Evolutionary conservation across 768 basidiomycete genomes (phyloP).

Genomic region (Leucogyrophana mollusca): DNA sequence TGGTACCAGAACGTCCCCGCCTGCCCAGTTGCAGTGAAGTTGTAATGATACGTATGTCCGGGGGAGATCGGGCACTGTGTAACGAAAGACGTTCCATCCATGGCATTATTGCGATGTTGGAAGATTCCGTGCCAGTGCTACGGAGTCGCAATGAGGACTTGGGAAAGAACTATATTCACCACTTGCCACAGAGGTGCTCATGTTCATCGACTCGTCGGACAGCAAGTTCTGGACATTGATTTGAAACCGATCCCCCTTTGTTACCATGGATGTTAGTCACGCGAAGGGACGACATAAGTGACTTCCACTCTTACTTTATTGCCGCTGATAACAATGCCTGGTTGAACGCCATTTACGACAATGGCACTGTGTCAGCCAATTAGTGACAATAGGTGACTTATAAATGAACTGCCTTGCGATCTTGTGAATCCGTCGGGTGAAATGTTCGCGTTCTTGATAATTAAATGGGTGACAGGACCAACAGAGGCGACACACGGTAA

Average conservation of each 20-base stretch:
- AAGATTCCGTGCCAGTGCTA: constrained; percentile 50
- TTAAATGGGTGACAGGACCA: too few species aligned
- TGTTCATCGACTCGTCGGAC: constrained; percentile 35
- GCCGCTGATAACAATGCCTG: constrained; percentile 39
- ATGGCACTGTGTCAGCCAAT: too few species aligned
- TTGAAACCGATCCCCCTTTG: constrained; percentile 38
- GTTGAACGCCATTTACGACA: constrained; percentile 39
- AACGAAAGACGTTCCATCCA: constrained; percentile 47
- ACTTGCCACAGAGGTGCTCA: constrained; percentile 41
- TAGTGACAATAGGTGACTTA: too few species aligned
- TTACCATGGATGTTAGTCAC: neutral
- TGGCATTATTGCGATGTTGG: constrained; percentile 39
- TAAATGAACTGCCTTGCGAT: too few species aligned
- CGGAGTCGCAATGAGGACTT: neutral
- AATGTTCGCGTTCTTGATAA: too few species aligned
- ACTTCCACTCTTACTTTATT: constrained; percentile 32
- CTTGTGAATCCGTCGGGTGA: too few species aligned
- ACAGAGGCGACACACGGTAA: too few species aligned
- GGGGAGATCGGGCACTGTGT: constrained; percentile 45
- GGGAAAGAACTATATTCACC: neutral
- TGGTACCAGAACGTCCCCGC: constrained; percentile 47
- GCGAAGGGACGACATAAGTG: neutral
- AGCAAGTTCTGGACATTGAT: constrained; percentile 42
- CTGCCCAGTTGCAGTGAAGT: constrained; percentile 27
- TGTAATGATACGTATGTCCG: constrained; percentile 37